Conservation (phyloP, 1,284 basidiomycete genomes). For the Ceratobasidium sp. region DNA sequence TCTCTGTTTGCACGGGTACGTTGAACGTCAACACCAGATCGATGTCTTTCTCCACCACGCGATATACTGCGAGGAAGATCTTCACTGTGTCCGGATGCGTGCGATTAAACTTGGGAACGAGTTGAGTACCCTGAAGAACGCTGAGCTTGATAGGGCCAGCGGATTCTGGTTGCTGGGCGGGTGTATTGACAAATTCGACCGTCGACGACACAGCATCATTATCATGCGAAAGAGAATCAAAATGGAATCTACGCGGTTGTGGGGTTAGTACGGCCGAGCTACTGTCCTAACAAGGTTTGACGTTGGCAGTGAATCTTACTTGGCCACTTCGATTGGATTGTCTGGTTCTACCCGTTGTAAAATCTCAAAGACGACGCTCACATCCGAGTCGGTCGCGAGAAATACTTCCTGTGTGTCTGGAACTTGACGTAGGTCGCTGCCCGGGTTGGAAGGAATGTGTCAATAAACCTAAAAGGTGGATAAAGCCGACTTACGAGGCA, state of each 20-base stretch:
- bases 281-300: neutral
- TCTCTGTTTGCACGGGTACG: conserved; percentile 60
- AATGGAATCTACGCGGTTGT: conserved; percentile 75
- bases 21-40: conserved; percentile 86
- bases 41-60: conserved; percentile 68
- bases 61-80: conserved; percentile 78
- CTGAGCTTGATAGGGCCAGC: conserved; percentile 60
- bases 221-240: conserved; percentile 88
- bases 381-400: conserved; percentile 68
- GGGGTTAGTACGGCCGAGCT: neutral
- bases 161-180: conserved; percentile 49
- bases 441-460: conserved; percentile 8
- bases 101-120: conserved; percentile 77
- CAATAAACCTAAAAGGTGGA: neutral
- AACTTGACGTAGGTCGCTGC: conserved; percentile 85
- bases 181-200: conserved; percentile 55
- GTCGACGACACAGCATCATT: conserved; percentile 69
- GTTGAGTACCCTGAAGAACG: conserved; percentile 68
- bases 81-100: conserved; percentile 66
- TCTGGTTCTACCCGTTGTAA: conserved; percentile 71
- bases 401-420: conserved; percentile 98
- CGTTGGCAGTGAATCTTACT: conserved; percentile 55
- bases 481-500: conserved; percentile 71
- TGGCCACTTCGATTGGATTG: conserved; percentile 67
- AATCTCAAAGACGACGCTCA: conserved; percentile 87